Evolutionary conservation across 371 early-diverging fungal genomes (phyloP), one percentile per base, ranked within the genome.

Genomic region (Mortierella sp.): DNA sequence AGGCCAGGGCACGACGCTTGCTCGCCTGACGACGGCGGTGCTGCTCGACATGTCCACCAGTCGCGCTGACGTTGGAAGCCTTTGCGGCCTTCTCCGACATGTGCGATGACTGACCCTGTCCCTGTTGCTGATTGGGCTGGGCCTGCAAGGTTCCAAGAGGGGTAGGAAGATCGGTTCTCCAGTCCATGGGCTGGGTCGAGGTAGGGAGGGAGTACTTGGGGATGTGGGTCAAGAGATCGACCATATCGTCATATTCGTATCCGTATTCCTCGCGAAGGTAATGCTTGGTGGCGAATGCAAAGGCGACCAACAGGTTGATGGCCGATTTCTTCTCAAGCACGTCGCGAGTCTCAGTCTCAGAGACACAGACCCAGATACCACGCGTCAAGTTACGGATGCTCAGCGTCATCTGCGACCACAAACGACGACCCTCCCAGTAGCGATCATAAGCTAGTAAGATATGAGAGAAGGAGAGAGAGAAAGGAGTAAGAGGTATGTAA

Each of bases 341-440:
- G 5, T 88, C 87, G 66, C 83, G 85, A 10, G 76, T 74, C 61
- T 78, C 79, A 4, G 85, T 78, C 66, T 86, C 89, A 66, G 80
- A 80, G 10, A 87, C 77, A 55, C 85, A 79, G 40, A 89, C 86
- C 85, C 90, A 90, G 58, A 91, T 79, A 55, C 75, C 70, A 41
- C 92, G 90, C 45, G 90, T 84, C 53, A 87, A 48, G 77, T 86
- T 86, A 43, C 90, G 87, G 39, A 90, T 86, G 37, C 79, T 70
- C 9, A 88, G 85, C 50, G 86, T 88, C 85, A 92, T 87, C 26
- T 86, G 85, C 45, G 88, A 88, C 95, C 95, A 95, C 34, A 90
- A 74, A 70, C 90, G 89, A 65, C 94, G 88, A 19, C 93, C 96
- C 79, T 95, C 96, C 93, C 93, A 95, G 85, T 89, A 95, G 31